Conservation (phyloP, 306 rosid genomes). For the Cucumis hystrix region DNA sequence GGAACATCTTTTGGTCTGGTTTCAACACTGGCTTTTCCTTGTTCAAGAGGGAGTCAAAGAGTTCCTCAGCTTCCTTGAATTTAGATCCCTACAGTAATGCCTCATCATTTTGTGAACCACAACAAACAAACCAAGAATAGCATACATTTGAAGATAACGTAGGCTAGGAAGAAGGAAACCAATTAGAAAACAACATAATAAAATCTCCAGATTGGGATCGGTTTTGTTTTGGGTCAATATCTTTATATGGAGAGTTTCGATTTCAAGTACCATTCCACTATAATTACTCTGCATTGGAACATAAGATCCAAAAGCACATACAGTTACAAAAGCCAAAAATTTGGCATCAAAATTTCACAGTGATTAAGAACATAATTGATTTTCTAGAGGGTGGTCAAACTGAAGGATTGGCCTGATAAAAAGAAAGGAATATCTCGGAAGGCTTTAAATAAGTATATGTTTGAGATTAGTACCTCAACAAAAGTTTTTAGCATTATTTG, state of each 20-base stretch:
- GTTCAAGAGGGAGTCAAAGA: conserved; percentile 52
- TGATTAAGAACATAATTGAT: not conserved
- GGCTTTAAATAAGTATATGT: not conserved
- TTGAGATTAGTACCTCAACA: conserved; percentile 44
- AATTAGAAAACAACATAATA: not conserved
- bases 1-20: conserved; percentile 90
- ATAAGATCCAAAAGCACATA: not conserved
- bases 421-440: not conserved
- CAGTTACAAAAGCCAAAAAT: not conserved
- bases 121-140: conserved; percentile 10
- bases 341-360: not conserved
- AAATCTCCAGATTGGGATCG: not conserved
- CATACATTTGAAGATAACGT: not conserved
- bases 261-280: not conserved
- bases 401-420: not conserved
- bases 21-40: conserved; percentile 52
- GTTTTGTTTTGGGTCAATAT: not conserved
- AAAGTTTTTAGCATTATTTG: conserved; percentile 73
- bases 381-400: not conserved
- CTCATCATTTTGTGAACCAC: conserved; percentile 10
- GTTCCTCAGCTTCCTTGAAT: conserved; percentile 77
- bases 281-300: not conserved
- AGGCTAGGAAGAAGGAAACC: not conserved
- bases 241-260: not conserved
- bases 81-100: conserved; percentile 45